Percentiles rank a stretch among this genome's conserved stretches.
Evolutionary conservation across 2,329 filamentous ascomycete genomes (phyloP).

Genomic region (Lachnellula willkommii): DNA sequence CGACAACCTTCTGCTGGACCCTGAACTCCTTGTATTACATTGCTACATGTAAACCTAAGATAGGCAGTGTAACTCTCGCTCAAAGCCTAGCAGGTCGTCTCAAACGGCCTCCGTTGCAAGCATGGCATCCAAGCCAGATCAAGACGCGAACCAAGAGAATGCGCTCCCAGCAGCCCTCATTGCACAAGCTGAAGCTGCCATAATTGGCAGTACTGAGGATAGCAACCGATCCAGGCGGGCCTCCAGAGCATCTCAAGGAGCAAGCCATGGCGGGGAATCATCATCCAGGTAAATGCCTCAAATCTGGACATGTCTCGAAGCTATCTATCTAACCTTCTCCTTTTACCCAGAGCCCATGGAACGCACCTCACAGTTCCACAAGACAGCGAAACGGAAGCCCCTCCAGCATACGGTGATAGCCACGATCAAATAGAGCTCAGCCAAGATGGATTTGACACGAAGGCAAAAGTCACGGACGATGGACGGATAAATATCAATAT

Average conservation of each 20-base stretch:
- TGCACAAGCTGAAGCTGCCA: constrained; percentile 31
- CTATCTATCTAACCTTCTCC: not conserved
- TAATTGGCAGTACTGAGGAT: constrained; percentile 25
- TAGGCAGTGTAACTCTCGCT: not conserved
- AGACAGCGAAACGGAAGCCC: constrained; percentile 27
- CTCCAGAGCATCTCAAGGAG: constrained; percentile 5
- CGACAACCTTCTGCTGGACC: not conserved
- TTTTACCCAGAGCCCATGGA: constrained; percentile 7
- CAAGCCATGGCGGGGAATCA: not conserved
- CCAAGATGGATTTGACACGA: constrained; percentile 58
- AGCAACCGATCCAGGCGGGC: not conserved
- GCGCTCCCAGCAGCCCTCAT: constrained; percentile 24
- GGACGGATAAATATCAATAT: constrained; percentile 77
- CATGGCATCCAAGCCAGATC: constrained; percentile 1
- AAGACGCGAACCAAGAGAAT: constrained; percentile 7
- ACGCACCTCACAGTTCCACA: constrained; percentile 19
- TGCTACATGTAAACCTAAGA: not conserved
- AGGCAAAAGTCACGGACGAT: constrained; percentile 60
- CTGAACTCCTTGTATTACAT: no score
- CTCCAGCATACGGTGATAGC: constrained; percentile 55
- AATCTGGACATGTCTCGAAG: not conserved
- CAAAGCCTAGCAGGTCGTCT: not conserved
- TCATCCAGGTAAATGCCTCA: not conserved
- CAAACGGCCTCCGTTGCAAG: not conserved
- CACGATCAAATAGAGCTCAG: constrained; percentile 53